Conservation (phyloP, 1,284 basidiomycete genomes). For the Pseudozyma pruni region DNA sequence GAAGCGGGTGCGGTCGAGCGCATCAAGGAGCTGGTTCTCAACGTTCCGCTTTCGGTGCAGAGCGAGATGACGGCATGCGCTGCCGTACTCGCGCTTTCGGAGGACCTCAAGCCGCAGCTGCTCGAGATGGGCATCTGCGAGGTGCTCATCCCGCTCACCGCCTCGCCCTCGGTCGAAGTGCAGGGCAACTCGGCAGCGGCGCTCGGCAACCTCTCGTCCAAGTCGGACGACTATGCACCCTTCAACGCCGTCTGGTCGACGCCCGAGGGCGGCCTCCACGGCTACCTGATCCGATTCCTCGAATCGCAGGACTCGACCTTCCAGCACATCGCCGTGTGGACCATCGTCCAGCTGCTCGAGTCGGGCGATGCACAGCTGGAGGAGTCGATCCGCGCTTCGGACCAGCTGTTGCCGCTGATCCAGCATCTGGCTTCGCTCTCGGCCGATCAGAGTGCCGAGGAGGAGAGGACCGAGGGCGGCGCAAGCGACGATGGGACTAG, state of each 20-base stretch:
- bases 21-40: conserved; percentile 95
- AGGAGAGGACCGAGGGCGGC: conserved; percentile 47
- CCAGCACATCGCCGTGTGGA: conserved; percentile 96
- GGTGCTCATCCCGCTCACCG: conserved; percentile 94
- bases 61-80: conserved; percentile 99
- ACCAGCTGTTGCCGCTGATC: conserved; percentile 62
- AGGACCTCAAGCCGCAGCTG: conserved; percentile 70
- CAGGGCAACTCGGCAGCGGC: conserved; percentile 99
- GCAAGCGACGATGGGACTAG: conserved; percentile 52
- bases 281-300: conserved; percentile 93
- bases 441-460: conserved; percentile 42
- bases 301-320: conserved; percentile 96
- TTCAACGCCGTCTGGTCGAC: conserved; percentile 99
- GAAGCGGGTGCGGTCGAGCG: conserved; percentile 97
- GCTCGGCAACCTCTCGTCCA: conserved; percentile 92
- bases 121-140: conserved; percentile 99
- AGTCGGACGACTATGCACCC: conserved; percentile 92
- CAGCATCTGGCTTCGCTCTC: conserved; percentile 47
- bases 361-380: conserved; percentile 76
- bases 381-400: conserved; percentile 63
- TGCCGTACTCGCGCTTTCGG: conserved; percentile 71
- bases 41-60: conserved; percentile 95
- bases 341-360: conserved; percentile 94
- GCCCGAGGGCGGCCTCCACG: conserved; percentile 95
- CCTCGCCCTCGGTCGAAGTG: conserved; percentile 95